phyloP scores from a whole-genome alignment of 306 rosid genomes.

The Macrotyloma uniflorum region DNA sequence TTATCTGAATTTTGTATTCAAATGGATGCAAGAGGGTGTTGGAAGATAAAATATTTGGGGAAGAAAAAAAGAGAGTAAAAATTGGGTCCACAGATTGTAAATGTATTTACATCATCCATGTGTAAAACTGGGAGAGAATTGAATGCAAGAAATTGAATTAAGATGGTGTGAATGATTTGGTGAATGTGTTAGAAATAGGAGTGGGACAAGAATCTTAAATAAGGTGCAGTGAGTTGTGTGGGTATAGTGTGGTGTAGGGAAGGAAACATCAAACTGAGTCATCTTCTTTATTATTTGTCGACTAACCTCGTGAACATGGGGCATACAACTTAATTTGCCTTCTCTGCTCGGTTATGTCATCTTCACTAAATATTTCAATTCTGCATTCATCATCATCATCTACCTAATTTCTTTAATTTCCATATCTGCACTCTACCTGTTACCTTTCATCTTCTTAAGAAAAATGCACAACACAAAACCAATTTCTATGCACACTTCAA shows the following conservation, averaged over 20 bases:
- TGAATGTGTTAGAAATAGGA: background rate
- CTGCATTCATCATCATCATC: background rate
- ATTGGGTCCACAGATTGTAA: slow-evolving; percentile 34
- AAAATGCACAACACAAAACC: too few relatives aligned
- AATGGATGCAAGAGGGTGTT: too few relatives aligned
- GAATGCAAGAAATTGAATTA: slow-evolving; percentile 37
- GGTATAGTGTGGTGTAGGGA: slow-evolving; percentile 32
- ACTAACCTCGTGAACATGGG: slow-evolving; percentile 53
- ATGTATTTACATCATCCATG: slow-evolving; percentile 43
- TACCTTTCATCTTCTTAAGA: too few relatives aligned
- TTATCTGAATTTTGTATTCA: too few relatives aligned
- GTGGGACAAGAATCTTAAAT: slow-evolving; percentile 49
- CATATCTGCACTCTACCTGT: too few relatives aligned
- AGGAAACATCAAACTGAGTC: slow-evolving; percentile 35
- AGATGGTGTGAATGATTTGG: slow-evolving; percentile 19
- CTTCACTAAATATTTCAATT: slow-evolving; percentile 22
- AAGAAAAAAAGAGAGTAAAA: background rate
- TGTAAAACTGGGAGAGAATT: slow-evolving; percentile 41
- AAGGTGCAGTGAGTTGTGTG: slow-evolving; percentile 37
- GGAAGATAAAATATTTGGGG: background rate
- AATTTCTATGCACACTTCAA: too few relatives aligned
- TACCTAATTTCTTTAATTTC: too few relatives aligned
- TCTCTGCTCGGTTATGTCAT: slow-evolving; percentile 32
- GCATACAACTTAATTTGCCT: slow-evolving; percentile 34
- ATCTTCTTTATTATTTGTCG: slow-evolving; percentile 49